Evolutionary conservation across 2,329 filamentous ascomycete genomes (phyloP).

Genomic region (Paraconiothyrium sp.): DNA sequence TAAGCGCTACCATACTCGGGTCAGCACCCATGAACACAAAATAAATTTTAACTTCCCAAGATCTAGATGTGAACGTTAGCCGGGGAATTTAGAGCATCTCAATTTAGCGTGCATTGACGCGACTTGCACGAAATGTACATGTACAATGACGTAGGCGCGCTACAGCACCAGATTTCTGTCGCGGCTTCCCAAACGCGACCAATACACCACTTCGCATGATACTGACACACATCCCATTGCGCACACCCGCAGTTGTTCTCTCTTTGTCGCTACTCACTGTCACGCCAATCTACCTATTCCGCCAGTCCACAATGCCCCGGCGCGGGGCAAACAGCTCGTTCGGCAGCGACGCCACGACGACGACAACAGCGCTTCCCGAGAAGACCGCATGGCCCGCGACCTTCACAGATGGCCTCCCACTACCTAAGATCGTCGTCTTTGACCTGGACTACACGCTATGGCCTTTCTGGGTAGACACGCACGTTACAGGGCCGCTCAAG

Average conservation of each 20-base stretch:
- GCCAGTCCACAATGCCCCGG: constrained; percentile 40
- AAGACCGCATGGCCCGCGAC: constrained; percentile 59
- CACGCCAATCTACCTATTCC: neutral
- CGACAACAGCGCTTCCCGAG: constrained; percentile 48
- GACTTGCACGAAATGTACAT: too few species aligned
- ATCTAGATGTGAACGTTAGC: too few species aligned
- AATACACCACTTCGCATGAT: neutral
- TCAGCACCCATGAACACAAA: too few species aligned
- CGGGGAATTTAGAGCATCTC: too few species aligned
- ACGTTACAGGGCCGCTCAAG: constrained; percentile 79
- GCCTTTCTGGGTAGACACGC: constrained; percentile 98
- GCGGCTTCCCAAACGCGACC: neutral
- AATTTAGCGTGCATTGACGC: too few species aligned
- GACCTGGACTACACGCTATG: constrained; percentile 99
- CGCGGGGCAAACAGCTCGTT: constrained; percentile 28
- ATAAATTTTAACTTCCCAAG: too few species aligned
- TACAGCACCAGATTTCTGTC: neutral
- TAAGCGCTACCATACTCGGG: too few species aligned
- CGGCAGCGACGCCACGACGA: constrained; percentile 34
- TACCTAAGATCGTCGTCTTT: constrained; percentile 87
- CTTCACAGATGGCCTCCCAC: constrained; percentile 72
- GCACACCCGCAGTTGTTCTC: neutral
- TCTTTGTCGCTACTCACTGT: neutral
- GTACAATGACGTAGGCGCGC: constrained; percentile 9
- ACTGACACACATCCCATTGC: neutral